Evolutionary conservation across 2,329 filamentous ascomycete species (phyloP), one percentile per base, ranked within the genome.

Genomic region (Zasmidium cellare): DNA sequence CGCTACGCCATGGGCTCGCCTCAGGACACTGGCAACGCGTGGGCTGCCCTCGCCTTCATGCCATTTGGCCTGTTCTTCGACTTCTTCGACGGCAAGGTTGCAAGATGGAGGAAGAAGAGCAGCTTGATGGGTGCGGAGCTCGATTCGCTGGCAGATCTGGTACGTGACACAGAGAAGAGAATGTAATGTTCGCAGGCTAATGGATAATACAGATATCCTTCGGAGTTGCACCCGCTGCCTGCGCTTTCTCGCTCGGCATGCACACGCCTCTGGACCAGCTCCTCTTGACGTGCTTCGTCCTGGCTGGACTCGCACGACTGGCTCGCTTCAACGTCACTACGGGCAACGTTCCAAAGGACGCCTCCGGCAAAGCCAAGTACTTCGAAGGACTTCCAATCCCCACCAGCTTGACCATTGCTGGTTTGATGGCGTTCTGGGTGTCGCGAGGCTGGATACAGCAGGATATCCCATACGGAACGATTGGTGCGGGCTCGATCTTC

Each of bases 251-350:
- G 50, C 84, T 99, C 67, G 94, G 94, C 68, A 78, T 97, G 62
- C 92, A 92, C 72, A 96, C 92, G 11, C 79, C 86, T 2, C 74
- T 91, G 71, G 94, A 99, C 77, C 92, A 96, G 69, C 68, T 96
- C 55, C 82, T 86, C 73, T 80, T 99, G 47, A 82, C 89, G 57
- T 91, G 93, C 77, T 99, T 97, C 76, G 92, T 97, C 46, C 89
- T 99, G 52, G 96, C 91, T 76, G 94, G 94, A 57, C 86, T 99
- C 48, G 96, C 92, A 2, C 88, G 94, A 51, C 86, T 99, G 11
- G 94, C 94, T 47, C 89, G 94, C 65, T 99, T 99, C 86, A 99
- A 99, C 75, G 94, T 99, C 52, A 97, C 94, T 11, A 92, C 94
- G 38, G 83, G 87, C 35, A 87, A 88, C 66, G 84, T 99, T 12